These are phyloP conservation scores for Alternaria gansuensis DNA, from an alignment of 2,329 filamentous ascomycete species.

Conservation along the genomic window DNA sequence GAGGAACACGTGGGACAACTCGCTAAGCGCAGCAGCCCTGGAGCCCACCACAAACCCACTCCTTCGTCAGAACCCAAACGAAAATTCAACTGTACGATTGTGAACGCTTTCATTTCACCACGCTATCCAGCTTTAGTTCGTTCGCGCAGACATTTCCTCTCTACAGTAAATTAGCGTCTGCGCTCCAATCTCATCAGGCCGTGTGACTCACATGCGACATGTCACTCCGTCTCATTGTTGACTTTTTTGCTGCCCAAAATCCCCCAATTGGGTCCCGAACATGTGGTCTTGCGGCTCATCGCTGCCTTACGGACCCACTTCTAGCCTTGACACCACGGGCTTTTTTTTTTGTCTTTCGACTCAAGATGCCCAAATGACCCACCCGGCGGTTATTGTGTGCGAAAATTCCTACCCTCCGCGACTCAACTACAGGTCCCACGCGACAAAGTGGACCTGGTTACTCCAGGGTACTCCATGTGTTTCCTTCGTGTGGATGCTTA, in stretches of 20 bases:
- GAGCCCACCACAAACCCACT: constrained; percentile 21
- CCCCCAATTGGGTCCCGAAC: constrained; percentile 38
- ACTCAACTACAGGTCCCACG: constrained; percentile 13
- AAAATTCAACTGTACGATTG: constrained; percentile 11
- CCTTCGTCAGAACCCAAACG: constrained; percentile 1
- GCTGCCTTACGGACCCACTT: constrained; percentile 43
- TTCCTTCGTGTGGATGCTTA: background rate
- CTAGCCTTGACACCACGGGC: constrained; percentile 28
- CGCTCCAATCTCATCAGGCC: constrained; percentile 21
- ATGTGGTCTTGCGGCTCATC: constrained; percentile 33
- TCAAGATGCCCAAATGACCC: constrained; percentile 37
- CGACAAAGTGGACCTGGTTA: constrained; percentile 7
- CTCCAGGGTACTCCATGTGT: constrained; percentile 6
- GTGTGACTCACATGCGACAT: constrained; percentile 35
- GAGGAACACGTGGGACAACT: constrained; percentile 36
- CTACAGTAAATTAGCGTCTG: constrained; percentile 10
- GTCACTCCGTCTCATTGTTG: constrained; percentile 16
- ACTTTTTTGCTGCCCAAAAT: constrained; percentile 38
- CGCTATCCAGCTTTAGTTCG: constrained; percentile 24
- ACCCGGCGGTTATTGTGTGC: constrained; percentile 37
- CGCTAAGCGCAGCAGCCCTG: constrained; percentile 26
- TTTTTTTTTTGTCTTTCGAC: constrained; percentile 11
- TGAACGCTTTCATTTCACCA: constrained; percentile 3
- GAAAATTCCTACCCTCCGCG: constrained; percentile 9
- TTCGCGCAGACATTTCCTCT: constrained; percentile 16